These are phyloP conservation scores for Populus tomentosa DNA, from an alignment of 441 rosid genomes.

Conservation along the genomic window DNA sequence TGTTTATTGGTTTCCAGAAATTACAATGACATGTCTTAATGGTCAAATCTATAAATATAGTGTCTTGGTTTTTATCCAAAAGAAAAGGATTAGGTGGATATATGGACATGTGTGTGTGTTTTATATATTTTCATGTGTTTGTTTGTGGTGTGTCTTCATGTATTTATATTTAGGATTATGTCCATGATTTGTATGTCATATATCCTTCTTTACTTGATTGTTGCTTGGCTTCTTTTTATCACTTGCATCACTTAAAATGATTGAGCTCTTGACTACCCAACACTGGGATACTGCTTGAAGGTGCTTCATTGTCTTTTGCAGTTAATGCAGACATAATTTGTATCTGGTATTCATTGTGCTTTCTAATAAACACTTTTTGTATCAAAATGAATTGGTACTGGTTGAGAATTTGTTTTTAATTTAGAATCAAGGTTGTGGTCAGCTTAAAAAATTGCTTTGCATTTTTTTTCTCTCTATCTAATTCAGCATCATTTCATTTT, in stretches of 20 bases:
- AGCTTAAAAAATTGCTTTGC: neutral
- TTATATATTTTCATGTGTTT: neutral
- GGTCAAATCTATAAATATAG: neutral
- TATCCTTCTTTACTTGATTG: neutral
- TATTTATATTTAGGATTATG: neutral
- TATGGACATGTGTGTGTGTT: neutral
- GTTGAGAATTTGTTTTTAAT: neutral
- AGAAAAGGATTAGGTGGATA: neutral
- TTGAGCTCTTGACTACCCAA: too few relatives aligned
- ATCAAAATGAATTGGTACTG: neutral
- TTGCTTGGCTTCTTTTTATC: neutral
- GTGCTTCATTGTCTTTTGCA: neutral
- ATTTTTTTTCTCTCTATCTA: neutral
- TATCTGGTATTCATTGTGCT: neutral
- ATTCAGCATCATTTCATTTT: neutral
- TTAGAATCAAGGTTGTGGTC: neutral
- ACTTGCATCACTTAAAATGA: neutral
- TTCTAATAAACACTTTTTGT: too few relatives aligned
- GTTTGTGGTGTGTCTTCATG: neutral
- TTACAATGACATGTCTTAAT: neutral
- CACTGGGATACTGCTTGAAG: neutral
- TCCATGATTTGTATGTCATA: neutral
- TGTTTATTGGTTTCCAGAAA: neutral
- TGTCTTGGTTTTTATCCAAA: neutral
- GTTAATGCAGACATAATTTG: neutral